Conservation (phyloP, 805 yeast species). For the Candida qinlingensis region DNA sequence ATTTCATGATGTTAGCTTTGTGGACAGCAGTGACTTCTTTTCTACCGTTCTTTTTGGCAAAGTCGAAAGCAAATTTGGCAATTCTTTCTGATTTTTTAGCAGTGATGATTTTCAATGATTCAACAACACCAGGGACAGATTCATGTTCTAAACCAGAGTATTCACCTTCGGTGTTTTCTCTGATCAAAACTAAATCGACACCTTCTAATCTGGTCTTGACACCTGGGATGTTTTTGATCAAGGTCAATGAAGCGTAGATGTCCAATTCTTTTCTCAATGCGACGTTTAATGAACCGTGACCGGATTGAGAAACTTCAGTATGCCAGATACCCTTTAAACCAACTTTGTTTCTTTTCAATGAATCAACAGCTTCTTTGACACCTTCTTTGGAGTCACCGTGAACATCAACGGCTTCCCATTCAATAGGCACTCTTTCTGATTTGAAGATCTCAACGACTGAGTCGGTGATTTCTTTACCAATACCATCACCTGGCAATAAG, state of each 20-base stretch:
- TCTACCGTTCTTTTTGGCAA: constrained; percentile 88
- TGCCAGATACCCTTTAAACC: constrained; percentile 95
- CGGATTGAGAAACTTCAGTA: constrained; percentile 78
- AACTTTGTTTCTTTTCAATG: constrained; percentile 92
- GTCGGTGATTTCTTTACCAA: constrained; percentile 92
- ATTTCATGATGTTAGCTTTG: constrained; percentile 98
- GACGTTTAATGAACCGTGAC: constrained; percentile 84
- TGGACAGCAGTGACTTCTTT: constrained; percentile 93
- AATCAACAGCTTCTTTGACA: constrained; percentile 80
- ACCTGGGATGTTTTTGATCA: constrained; percentile 91
- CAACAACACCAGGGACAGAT: constrained; percentile 96
- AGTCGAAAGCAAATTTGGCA: constrained; percentile 95
- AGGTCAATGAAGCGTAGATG: constrained; percentile 91
- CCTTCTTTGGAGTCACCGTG: constrained; percentile 52
- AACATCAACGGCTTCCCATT: constrained; percentile 82
- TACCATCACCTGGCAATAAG: constrained; percentile 96
- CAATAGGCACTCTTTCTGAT: constrained; percentile 85
- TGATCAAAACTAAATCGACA: constrained; percentile 88
- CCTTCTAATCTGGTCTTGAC: constrained; percentile 84
- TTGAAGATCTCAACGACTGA: constrained; percentile 88
- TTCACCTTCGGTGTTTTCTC: constrained; percentile 99
- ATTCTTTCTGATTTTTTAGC: constrained; percentile 93
- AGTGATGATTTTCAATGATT: constrained; percentile 92
- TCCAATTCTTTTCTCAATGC: constrained; percentile 95
- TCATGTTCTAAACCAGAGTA: constrained; percentile 98